These are phyloP conservation scores for Paragyromitra xinjiangensis DNA, from an alignment of 495 filamentous ascomycete species.

Conservation along the genomic window DNA sequence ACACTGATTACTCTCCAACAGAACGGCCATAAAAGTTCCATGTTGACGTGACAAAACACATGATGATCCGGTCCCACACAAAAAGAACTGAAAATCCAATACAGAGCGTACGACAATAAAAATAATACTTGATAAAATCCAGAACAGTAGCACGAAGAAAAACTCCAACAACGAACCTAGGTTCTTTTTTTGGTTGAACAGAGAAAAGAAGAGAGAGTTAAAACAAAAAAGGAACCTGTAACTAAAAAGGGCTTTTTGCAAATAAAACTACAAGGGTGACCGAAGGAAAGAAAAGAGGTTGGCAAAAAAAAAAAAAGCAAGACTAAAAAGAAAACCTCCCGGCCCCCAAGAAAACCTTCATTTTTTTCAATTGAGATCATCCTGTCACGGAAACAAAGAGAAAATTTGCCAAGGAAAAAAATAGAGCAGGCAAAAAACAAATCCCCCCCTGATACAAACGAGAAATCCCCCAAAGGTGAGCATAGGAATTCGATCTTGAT, in stretches of 20 bases:
- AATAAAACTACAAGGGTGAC: conserved; percentile 52
- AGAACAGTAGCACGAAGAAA: conserved; percentile 34
- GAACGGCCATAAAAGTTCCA: conserved; percentile 25
- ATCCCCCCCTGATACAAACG: conserved; percentile 26
- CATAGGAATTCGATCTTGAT: conserved; percentile 12
- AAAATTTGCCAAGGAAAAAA: conserved; percentile 33
- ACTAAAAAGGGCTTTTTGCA: conserved; percentile 42
- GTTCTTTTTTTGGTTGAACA: conserved; percentile 33
- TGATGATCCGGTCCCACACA: background rate
- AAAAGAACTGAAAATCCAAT: conserved; percentile 24
- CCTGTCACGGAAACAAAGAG: conserved; percentile 37
- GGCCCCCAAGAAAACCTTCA: conserved; percentile 31
- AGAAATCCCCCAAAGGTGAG: conserved; percentile 23
- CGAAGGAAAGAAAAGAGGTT: conserved; percentile 24
- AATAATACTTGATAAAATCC: conserved; percentile 47
- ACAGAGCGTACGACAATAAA: conserved; percentile 34
- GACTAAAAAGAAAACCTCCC: conserved; percentile 40
- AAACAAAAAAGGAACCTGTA: conserved; percentile 30
- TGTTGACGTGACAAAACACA: conserved; percentile 32
- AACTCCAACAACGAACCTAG: conserved; percentile 46
- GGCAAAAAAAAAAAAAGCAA: conserved; percentile 17
- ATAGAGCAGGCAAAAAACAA: conserved; percentile 12
- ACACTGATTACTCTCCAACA: conserved; percentile 39
- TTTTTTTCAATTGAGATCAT: conserved; percentile 44
- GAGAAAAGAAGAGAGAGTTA: background rate